phyloP scores from a whole-genome alignment of 2,329 filamentous ascomycete species.

The Colletotrichum karsti region DNA sequence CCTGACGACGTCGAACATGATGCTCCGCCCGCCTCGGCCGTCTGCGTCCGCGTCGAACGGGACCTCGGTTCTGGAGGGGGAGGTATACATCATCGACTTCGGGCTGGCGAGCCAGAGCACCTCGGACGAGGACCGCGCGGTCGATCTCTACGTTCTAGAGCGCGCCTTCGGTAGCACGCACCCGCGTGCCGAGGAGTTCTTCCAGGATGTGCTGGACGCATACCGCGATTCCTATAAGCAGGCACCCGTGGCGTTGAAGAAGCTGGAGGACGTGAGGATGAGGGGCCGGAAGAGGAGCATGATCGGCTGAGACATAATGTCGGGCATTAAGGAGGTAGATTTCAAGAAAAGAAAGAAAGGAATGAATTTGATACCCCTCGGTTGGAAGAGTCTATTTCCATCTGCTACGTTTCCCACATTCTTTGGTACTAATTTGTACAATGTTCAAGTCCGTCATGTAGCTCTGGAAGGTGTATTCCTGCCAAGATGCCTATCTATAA shows the following conservation, averaged over 20 bases:
- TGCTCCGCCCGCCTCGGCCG: slow-evolving; percentile 66
- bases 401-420: not conserved
- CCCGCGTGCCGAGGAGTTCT: slow-evolving; percentile 82
- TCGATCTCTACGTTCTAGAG: slow-evolving; percentile 96
- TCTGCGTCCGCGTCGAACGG: slow-evolving; percentile 24
- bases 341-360: slow-evolving; percentile 21
- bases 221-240: slow-evolving; percentile 82
- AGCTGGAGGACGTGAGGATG: slow-evolving; percentile 91
- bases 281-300: slow-evolving; percentile 96
- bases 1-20: slow-evolving; percentile 96
- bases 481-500: slow-evolving; percentile 9
- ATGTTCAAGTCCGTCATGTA: not conserved
- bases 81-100: slow-evolving; percentile 93
- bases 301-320: slow-evolving; percentile 71
- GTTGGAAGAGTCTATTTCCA: not conserved
- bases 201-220: slow-evolving; percentile 75
- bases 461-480: slow-evolving; percentile 8
- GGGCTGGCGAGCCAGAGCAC: slow-evolving; percentile 84
- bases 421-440: not conserved
- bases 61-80: slow-evolving; percentile 62
- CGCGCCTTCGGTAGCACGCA: slow-evolving; percentile 95
- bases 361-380: slow-evolving; percentile 27
- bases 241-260: slow-evolving; percentile 77
- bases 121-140: slow-evolving; percentile 91
- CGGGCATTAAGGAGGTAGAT: not conserved